These are phyloP conservation scores for Bjerkandera adusta DNA, from an alignment of 1,284 basidiomycete genomes.

Conservation along the genomic window DNA sequence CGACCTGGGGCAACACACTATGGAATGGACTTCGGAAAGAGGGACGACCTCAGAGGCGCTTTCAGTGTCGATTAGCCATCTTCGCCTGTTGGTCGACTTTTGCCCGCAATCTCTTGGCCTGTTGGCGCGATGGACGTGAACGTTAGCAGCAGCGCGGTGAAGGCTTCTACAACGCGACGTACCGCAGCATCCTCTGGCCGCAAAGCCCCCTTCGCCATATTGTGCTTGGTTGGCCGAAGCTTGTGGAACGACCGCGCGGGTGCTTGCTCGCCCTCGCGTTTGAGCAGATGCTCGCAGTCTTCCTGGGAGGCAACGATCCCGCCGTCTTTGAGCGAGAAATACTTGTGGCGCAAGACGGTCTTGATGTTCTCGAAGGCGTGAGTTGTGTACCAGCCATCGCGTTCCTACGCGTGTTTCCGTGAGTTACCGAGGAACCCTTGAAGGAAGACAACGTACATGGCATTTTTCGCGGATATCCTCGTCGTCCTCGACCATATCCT, in stretches of 20 bases:
- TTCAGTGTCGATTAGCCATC: slow-evolving; percentile 23
- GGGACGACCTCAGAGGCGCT: background rate
- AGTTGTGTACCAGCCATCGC: slow-evolving; percentile 83
- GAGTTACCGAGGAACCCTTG: background rate
- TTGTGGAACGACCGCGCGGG: slow-evolving; percentile 40
- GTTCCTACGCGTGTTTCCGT: slow-evolving; percentile 46
- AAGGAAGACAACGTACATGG: slow-evolving; percentile 49
- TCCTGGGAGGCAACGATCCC: slow-evolving; percentile 67
- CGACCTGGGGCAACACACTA: background rate
- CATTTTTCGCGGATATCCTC: slow-evolving; percentile 66
- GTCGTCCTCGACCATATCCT: slow-evolving; percentile 74
- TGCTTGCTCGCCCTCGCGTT: slow-evolving; percentile 42
- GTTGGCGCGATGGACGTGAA: background rate
- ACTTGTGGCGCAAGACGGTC: slow-evolving; percentile 82
- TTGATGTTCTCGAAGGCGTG: slow-evolving; percentile 81
- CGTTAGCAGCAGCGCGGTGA: background rate
- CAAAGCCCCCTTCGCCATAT: slow-evolving; percentile 82
- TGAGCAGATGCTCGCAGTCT: slow-evolving; percentile 66
- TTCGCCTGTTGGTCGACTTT: slow-evolving; percentile 58
- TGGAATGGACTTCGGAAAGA: background rate
- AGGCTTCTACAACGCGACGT: slow-evolving; percentile 27
- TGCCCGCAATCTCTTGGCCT: slow-evolving; percentile 36
- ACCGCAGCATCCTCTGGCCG: slow-evolving; percentile 80
- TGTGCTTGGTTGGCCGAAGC: slow-evolving; percentile 68
- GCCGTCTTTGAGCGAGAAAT: slow-evolving; percentile 59